phyloP scores from a whole-genome alignment of 2,329 filamentous ascomycete species.

The Clonostachys rhizophaga region DNA sequence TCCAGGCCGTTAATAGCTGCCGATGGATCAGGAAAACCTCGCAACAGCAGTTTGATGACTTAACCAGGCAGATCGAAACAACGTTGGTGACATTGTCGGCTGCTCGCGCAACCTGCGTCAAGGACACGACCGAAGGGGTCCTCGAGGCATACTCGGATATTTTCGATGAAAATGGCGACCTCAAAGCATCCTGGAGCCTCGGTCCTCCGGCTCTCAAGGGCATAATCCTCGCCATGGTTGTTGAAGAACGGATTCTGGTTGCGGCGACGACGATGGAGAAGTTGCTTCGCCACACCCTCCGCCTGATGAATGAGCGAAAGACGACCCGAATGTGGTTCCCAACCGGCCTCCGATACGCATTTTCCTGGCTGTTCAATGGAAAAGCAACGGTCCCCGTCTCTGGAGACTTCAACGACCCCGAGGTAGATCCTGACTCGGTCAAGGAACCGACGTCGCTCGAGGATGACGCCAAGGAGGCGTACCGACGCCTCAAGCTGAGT shows the following conservation, averaged over 20 bases:
- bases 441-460: neutral
- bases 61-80: conserved; percentile 9
- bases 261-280: conserved; percentile 17
- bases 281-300: conserved; percentile 27
- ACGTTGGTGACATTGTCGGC: conserved; percentile 16
- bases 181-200: conserved; percentile 17
- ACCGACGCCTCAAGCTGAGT: neutral
- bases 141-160: conserved; percentile 29
- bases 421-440: conserved; percentile 1
- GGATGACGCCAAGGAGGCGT: conserved; percentile 22
- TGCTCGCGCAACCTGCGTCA: conserved; percentile 14
- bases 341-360: conserved; percentile 26
- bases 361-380: conserved; percentile 27
- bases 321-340: conserved; percentile 35
- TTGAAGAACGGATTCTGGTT: conserved; percentile 34
- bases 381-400: conserved; percentile 8
- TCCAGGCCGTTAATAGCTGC: conserved; percentile 18
- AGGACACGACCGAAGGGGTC: conserved; percentile 30
- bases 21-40: conserved; percentile 19
- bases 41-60: conserved; percentile 10
- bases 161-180: conserved; percentile 31
- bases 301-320: conserved; percentile 26
- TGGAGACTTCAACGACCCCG: neutral
- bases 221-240: conserved; percentile 39
- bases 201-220: conserved; percentile 23